Evolutionary conservation across 2,329 filamentous ascomycete genomes (phyloP), one percentile per base, ranked within the genome.

Genomic region (Ceratocystis huliohia): DNA sequence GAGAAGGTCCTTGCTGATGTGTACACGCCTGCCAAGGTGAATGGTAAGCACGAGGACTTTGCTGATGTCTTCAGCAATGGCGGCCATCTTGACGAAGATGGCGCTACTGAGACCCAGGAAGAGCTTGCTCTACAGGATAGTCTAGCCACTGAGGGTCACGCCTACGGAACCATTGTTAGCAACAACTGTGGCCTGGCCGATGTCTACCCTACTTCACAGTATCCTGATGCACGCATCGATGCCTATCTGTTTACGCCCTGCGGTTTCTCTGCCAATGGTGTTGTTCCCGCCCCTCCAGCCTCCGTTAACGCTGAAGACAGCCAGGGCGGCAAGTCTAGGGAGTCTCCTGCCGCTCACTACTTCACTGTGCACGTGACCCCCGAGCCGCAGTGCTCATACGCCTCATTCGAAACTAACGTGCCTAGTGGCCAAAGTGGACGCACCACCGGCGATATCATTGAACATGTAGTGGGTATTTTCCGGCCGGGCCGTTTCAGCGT

Each of bases 281-380:
- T 99, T 22, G 84, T 99, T 53, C 94, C 94, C 5, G 87, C 91
- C 62, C 86, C 89, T 0, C 78, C 45, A 22, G 53, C 30, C n/a
- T 48, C 84, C 44, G 80, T 80, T 64, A 77, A 78, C 44, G 79
- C 72, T 45, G 71, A 71, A 64, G 70, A 70, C 3, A 61, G 10
- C 41, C 25, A 37, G 22, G 33, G 46, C 25, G n/a, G 17, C 37
- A 48, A 45, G 33, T 8, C 57, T 48, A 61, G 61, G 22, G 61
- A 61, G 25, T 20, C 66, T 68, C 80, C 80, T 64, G 78, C 82
- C 3, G 88, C 84, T 50, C 91, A 97, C 77, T 99, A 99, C 79
- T 99, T 96, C 78, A 99, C 93, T 0, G 94, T 99, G 28, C 94
- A 99, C 74, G 94, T 99, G 70, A 99, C 94, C 0, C 94, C 94